Evolutionary conservation across 2,329 filamentous ascomycete genomes (phyloP), one percentile per base, ranked within the genome.

Genomic region (Colletotrichum musicola): DNA sequence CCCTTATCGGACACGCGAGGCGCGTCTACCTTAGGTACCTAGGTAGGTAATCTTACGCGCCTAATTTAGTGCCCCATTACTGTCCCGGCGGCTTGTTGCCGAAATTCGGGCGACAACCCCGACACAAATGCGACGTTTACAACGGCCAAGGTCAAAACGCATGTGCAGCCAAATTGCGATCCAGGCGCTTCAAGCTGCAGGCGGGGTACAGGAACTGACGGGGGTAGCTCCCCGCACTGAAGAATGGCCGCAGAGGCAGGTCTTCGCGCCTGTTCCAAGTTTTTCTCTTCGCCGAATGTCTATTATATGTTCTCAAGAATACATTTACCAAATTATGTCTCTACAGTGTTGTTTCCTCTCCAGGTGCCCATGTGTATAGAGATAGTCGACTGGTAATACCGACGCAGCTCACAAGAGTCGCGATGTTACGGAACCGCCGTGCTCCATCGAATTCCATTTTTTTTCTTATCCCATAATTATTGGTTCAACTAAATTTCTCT

Each of bases 161-260:
- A 55, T 56, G 49, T 51, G 50, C 44, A 38, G 59, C 18, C 53
- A 38, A 1, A 49, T 30, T 53, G 64, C 16, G 61, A 59, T 58
- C 54, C 54, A 44, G 38, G n/a, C 44, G 35, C 50, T 50, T 61
- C 46, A 12, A 67, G 51, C 22, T 51, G 46, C 53, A 55, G 55
- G 66, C 62, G 66, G 66, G 66, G 66, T 61, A 65, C 62, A 66
- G 55, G 40, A 60, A 20, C 60, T 40, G 61, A 62, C 40, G 46
- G 62, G 62, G 55, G 25, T 65, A 60, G 65, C 55, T 69, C 66
- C 50, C 56, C 66, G 60, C 66, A 58, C 18, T 65, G 27, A 57
- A 50, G 40, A 51, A 60, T 4, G n/a, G 27, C 9, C 27, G 27
- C 27, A 7, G 30, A 35, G 12, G 30, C 30, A 35, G 30, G 30